These are phyloP conservation scores for Rhodotorula sp. DNA, from an alignment of 1,284 basidiomycete genomes.

Conservation along the genomic window DNA sequence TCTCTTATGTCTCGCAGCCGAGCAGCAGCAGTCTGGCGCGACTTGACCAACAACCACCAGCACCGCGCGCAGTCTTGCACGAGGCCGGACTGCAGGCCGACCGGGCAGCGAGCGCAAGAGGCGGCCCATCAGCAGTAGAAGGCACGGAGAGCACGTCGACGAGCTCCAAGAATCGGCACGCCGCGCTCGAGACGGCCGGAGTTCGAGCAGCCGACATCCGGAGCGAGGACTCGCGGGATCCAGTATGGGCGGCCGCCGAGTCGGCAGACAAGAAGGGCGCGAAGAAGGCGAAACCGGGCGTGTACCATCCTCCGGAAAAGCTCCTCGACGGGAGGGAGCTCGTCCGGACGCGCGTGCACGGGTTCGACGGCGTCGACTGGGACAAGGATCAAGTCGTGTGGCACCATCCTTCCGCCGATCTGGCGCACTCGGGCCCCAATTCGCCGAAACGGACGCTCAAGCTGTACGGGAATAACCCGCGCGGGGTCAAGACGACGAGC, in stretches of 20 bases:
- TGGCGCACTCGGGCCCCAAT: conserved; percentile 27
- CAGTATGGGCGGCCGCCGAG: conserved; percentile 38
- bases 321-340: conserved; percentile 30
- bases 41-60: neutral
- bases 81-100: no score
- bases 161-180: conserved; percentile 26
- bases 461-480: conserved; percentile 5
- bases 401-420: conserved; percentile 26
- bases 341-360: conserved; percentile 28
- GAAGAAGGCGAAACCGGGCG: conserved; percentile 24
- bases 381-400: conserved; percentile 42
- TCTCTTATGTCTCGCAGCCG: conserved; percentile 15
- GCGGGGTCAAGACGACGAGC: conserved; percentile 19
- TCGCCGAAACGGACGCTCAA: neutral
- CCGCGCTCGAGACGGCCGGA: conserved; percentile 39
- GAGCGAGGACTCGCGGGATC: conserved; percentile 34
- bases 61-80: neutral
- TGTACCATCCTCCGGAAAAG: conserved; percentile 25
- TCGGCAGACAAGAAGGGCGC: conserved; percentile 28
- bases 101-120: neutral
- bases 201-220: conserved; percentile 39
- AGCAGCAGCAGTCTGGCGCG: neutral
- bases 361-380: conserved; percentile 42
- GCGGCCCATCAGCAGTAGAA: neutral
- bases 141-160: neutral